A percentile compares a stretch with the other conserved stretches of the same genome.
Evolutionary conservation across 1,284 basidiomycete genomes (phyloP).

Genomic region (Trametes polyzona): DNA sequence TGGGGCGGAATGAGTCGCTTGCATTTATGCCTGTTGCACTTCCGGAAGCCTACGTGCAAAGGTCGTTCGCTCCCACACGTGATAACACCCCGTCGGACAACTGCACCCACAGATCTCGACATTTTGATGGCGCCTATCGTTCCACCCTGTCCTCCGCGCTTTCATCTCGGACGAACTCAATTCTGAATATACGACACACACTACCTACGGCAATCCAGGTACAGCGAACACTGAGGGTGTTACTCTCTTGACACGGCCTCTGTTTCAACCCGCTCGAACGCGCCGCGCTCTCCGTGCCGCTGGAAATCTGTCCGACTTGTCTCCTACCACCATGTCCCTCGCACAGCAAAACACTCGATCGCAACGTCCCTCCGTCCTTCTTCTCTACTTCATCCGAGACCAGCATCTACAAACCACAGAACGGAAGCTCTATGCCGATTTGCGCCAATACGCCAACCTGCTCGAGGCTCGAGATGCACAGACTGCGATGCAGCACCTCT

Average conservation of each 20-base stretch:
- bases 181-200: no score
- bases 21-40: slow-evolving; percentile 40
- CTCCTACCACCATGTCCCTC: neutral
- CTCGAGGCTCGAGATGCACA: neutral
- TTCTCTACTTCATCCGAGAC: neutral
- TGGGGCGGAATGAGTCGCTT: slow-evolving; percentile 40
- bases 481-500: neutral
- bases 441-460: neutral
- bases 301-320: no score
- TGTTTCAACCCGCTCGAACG: no score
- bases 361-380: neutral
- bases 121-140: no score
- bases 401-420: neutral
- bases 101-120: neutral
- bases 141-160: no score
- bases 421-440: neutral
- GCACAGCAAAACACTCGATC: neutral
- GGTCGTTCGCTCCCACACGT: no score
- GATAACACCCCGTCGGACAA: no score
- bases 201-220: no score
- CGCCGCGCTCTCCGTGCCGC: no score
- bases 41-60: slow-evolving; percentile 24
- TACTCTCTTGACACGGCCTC: no score
- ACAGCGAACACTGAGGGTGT: no score
- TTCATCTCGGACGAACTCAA: no score